Base-by-base conservation (phyloP, 2,329 filamentous ascomycete species). In the Penicillium sp. region DNA sequence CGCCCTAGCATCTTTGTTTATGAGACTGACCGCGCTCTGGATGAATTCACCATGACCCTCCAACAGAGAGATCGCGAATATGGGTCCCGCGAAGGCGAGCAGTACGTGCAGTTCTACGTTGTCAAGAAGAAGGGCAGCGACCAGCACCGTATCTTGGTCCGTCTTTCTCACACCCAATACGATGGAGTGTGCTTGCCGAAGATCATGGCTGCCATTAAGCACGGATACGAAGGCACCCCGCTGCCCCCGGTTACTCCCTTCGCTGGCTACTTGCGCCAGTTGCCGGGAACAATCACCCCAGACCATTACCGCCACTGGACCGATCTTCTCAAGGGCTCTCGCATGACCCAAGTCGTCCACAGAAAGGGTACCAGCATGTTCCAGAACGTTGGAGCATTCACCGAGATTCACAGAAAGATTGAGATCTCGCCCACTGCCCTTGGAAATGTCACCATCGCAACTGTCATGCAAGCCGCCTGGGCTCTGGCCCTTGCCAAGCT, bases 81-180 rank as follows among this genome's bases (percentile, higher is more conserved):
- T 5, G 78, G 77, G 6, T 83, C 85, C 66, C 81, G 82, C 0
- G 78, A 83, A 9, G 86, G 86, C 2, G 84, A 85, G 2, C 76
- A 83, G 17, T 87, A 87, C 59, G 79, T 84, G 56, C 84, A 85
- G 60, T 86, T 84, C 77, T 80, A 84, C 63, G 78, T 83, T 45
- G 75, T 85, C 43, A 75, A 77, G 56, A 75, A 75, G 55, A 71
- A 69, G 54, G 64, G 67, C 13, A 75, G 73, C 23, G 67, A 77
- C 12, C 71, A 75, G 6, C 78, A 79, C 46, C 81, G 89, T 15
- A 75, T 83, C 35, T 66, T 75, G 58, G 80, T 88, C 69, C 82
- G 86, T 56, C 81, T 89, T 55, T 89, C 86, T 0, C 87, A 89
- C 69, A 84, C 86, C 0, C 86, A 89, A 63, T 89, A 89, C 67